Evolutionary conservation across 1,284 basidiomycete species (phyloP).

Genomic region (Polyporus tsugae): DNA sequence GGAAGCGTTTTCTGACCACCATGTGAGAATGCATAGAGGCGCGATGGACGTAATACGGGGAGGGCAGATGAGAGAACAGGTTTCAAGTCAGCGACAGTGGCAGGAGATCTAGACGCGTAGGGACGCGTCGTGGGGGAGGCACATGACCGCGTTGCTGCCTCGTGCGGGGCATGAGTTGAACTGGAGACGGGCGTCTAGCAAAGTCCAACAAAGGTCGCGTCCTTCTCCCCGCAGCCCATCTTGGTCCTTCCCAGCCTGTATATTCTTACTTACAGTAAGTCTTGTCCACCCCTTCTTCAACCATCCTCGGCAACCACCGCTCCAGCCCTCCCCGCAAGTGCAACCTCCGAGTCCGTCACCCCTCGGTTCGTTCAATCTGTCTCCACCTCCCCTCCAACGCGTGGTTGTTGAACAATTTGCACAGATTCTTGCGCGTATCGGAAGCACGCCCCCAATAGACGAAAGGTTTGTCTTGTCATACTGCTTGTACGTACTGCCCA

Average conservation of each 20-base stretch:
- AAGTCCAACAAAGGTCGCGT: slow-evolving; percentile 25
- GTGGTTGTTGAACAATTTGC: slow-evolving; percentile 6
- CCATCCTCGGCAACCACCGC: slow-evolving; percentile 3
- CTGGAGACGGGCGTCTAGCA: slow-evolving; percentile 19
- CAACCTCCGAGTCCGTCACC: background rate
- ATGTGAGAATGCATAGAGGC: background rate
- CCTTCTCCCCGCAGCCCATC: slow-evolving; percentile 3
- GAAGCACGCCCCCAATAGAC: background rate
- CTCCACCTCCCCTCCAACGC: background rate
- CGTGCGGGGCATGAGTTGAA: slow-evolving; percentile 33
- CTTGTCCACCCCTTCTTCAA: slow-evolving; percentile 1
- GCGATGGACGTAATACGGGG: no score
- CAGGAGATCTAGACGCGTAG: background rate
- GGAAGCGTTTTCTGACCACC: background rate
- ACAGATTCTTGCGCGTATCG: slow-evolving; percentile 6
- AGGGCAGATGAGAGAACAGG: no score
- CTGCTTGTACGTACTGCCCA: slow-evolving; percentile 7
- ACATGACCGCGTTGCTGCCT: slow-evolving; percentile 33
- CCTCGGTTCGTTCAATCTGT: background rate
- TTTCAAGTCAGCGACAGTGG: background rate
- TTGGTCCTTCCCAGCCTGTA: slow-evolving; percentile 2
- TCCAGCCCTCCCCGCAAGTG: background rate
- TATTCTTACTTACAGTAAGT: background rate
- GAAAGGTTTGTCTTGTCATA: slow-evolving; percentile 1
- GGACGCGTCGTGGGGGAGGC: slow-evolving; percentile 14